Evolutionary conservation across 2,329 filamentous ascomycete species (phyloP), one percentile per base, ranked within the genome.

Genomic region (Dissoconium aciculare): DNA sequence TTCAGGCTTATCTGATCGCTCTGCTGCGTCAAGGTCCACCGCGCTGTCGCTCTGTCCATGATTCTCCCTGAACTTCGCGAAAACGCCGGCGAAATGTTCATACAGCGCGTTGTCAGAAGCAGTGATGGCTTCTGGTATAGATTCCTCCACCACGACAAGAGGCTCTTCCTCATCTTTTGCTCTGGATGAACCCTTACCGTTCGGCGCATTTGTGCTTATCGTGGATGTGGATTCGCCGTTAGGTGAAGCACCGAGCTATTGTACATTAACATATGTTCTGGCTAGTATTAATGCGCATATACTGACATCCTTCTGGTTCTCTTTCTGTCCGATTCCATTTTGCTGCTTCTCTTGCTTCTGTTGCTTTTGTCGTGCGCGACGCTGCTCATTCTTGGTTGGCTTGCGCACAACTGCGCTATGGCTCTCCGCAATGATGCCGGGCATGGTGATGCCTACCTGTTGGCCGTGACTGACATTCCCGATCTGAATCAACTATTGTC

Each of bases 341-440:
- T 23, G 19, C 19, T 23, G 8, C n/a, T 23, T 23, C 43, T 71
- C 58, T 49, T 74, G 74, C 62, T 91, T 91, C 53, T 82, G 73
- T 48, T 83, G 79, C 74, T 93, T 94, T 71, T 89, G 93, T 66
- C 87, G 85, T 28, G 83, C 80, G 55, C 87, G 75, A 55, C 84
- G 73, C 64, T 85, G 77, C 60, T 92, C 83, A 59, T 94, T 94
- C 66, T 94, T 95, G 55, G 78, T 84, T 64, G 78, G 74, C 63
- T 87, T 91, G 53, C 57, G 47, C 37, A 47, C 47, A 31, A 39
- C 43, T 26, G 38, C 37, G 35, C 37, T 37, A 36, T 43, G 39
- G 34, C 32, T 32, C 36, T 51, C 46, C 38, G 42, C 44, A 38
- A 53, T 46, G 34, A 48, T 42, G 44, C 49, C 52, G 36, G 52